Base-by-base conservation (phyloP, 2,329 filamentous ascomycete genomes). In the Colletotrichum echinochloae region DNA sequence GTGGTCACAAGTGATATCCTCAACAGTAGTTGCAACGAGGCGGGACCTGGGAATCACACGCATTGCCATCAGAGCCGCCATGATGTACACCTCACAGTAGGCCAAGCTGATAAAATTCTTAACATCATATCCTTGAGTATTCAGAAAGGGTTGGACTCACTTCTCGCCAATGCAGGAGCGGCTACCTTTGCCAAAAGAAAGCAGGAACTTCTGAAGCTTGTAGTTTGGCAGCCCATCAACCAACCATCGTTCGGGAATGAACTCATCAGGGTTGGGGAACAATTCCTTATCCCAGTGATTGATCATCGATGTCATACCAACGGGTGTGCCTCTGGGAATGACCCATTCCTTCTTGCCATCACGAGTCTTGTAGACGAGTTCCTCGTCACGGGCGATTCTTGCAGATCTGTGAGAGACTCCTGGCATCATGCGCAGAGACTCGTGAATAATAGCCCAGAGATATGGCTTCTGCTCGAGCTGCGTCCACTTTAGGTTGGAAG, bases 401-500 rank as follows among this genome's bases (percentile, higher is more conserved):
- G 73, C 64, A 5, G 72, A 71, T 20, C 74, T 72, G 28, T 55
- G 62, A 6, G 72, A 71, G 12, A 75, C 65, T 2, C 75, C 75
- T 48, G 73, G 72, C 49, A 73, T 71, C 30, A 76, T 66, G 35
- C 75, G 74, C n/a, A 77, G 66, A 28, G 71, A 66, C 61, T 77
- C 75, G n/a, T 73, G 66, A 20, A 77, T 69, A 12, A 77, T 73
- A 23, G 65, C 75, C 49, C 70, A 66, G 12, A 80, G 71, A 69
- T 83, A 85, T 0, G 83, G 81, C 11, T 84, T 74, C 54, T 79
- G 74, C 72, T 85, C 79, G 8, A 83, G 74, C 28, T 78, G 69
- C 5, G 72, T 75, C 76, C 77, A 78, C 28, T 74, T 74, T 46
- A 76, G 71, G 28, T 55, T 66, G 16, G 2, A 74, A 64, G 56